Base-by-base conservation (phyloP, 1,139 yeast species). In the Geotrichum histeridarum region DNA sequence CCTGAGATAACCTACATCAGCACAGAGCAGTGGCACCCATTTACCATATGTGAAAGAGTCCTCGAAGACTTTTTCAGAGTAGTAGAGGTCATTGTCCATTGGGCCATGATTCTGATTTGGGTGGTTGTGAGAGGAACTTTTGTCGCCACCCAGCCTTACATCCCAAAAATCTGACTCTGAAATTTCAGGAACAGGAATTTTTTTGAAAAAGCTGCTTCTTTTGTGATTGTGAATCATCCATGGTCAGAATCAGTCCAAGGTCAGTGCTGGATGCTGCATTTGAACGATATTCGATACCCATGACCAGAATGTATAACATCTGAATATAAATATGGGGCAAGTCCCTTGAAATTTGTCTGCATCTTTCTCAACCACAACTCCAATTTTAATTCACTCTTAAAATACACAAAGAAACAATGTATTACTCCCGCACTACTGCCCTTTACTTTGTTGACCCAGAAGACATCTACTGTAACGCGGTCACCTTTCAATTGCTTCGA, bases 11-110 rank as follows among this genome's bases (percentile, higher is more conserved):
- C 47, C 53, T 7, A 61, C 36, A 39, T 62, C 64, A 15, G 54
- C 54, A 38, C 63, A 58, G 12, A 53, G 48, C 27, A 63, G 32
- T 1, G 65, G 65, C 2, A 62, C 60, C 66, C 66, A 63, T 46
- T 58, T 54, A 43, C 60, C 58, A 47, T 54, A 61, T 0, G 64
- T 63, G 27, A 54, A 17, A 4, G 64, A 61, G 4, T 47, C 41
- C 2, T 22, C 41, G 39, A 62, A 63, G 8, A 31, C 48, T 11
- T 30, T 14, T 43, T 61, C 59, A 30, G 54, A 49, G 42, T 61
- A 57, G 48, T 55, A 56, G 14, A 48, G 14, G 33, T 51, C 50
- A 42, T 22, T 15, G 33, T 18, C 41, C 53, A 50, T 50, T 35
- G 39, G 14, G 18, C 17, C 27, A 22, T 22, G 27, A 22, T 22